Evolutionary conservation across 768 basidiomycete species (phyloP).

Genomic region (Dentipellis sp.): DNA sequence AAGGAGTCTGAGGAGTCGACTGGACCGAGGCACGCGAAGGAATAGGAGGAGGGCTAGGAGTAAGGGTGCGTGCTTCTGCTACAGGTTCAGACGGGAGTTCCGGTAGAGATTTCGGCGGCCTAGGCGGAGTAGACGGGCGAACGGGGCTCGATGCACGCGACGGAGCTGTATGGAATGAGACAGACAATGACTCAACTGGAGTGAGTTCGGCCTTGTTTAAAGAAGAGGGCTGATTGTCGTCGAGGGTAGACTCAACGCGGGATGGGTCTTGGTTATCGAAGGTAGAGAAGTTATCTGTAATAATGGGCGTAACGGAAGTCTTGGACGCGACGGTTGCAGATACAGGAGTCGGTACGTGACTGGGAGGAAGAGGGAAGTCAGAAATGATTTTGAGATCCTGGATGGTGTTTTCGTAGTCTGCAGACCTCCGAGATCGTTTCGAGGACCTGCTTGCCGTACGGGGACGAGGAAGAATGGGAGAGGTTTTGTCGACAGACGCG

Average conservation of each 20-base stretch:
- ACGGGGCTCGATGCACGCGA: slow-evolving; percentile 8
- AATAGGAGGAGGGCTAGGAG: slow-evolving; percentile 4
- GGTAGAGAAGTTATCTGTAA: slow-evolving; percentile 16
- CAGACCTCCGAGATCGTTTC: slow-evolving; percentile 8
- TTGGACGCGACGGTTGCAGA: neutral
- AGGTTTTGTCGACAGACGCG: neutral
- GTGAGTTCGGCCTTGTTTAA: slow-evolving; percentile 2
- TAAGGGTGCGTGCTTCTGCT: neutral
- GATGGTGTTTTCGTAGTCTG: slow-evolving; percentile 1
- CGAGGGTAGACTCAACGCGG: slow-evolving; percentile 11
- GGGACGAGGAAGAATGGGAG: neutral
- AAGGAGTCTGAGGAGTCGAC: slow-evolving; percentile 3
- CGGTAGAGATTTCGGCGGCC: neutral
- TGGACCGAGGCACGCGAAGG: slow-evolving; percentile 4
- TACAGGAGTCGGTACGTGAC: slow-evolving; percentile 12
- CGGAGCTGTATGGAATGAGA: slow-evolving; percentile 13
- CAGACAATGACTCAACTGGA: slow-evolving; percentile 10
- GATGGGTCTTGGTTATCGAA: slow-evolving; percentile 23
- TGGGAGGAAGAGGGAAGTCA: slow-evolving; percentile 14
- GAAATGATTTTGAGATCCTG: slow-evolving; percentile 12
- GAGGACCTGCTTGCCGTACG: slow-evolving; percentile 14
- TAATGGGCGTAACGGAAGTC: slow-evolving; percentile 13
- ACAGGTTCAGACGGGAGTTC: no score
- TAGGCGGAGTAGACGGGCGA: neutral
- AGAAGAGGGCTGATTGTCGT: slow-evolving; percentile 5